Percentiles rank a stretch among this genome's conserved stretches.
Evolutionary conservation across 2,329 filamentous ascomycete species (phyloP).

Genomic region (Talaromyces verruculosus): DNA sequence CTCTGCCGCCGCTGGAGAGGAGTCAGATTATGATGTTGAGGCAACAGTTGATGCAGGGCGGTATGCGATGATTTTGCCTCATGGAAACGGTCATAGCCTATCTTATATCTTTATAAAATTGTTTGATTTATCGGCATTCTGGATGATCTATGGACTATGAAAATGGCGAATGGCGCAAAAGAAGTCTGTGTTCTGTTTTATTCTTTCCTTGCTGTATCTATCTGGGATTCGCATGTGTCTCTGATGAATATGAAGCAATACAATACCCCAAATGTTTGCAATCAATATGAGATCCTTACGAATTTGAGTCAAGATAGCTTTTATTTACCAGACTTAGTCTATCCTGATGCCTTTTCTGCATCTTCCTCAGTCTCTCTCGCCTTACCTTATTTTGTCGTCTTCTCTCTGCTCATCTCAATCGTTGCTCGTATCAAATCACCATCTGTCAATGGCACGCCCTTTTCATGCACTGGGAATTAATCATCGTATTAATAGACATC

Average conservation of each 20-base stretch:
- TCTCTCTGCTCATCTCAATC: neutral
- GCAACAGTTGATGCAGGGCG: conserved; percentile 57
- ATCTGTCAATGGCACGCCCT: too few relatives aligned
- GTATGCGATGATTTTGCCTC: conserved; percentile 33
- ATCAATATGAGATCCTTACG: neutral
- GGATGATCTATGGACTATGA: neutral
- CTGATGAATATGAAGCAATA: neutral
- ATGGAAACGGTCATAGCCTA: neutral
- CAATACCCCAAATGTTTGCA: neutral
- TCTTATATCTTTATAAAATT: conserved; percentile 14
- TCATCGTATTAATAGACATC: too few relatives aligned
- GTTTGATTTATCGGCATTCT: conserved; percentile 2
- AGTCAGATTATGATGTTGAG: conserved; percentile 77
- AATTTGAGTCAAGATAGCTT: too few relatives aligned
- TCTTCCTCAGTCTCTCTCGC: neutral
- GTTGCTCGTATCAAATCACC: too few relatives aligned
- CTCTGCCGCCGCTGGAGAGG: conserved; percentile 71
- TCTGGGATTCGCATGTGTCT: neutral
- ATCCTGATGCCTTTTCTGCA: neutral
- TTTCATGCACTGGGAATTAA: too few relatives aligned
- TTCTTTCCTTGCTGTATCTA: conserved; percentile 4
- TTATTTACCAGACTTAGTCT: too few relatives aligned
- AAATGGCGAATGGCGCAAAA: conserved; percentile 13
- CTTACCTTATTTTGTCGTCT: neutral
- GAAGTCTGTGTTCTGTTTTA: neutral